Conservation (phyloP, 495 filamentous ascomycete genomes). For the Aspergillus biplanus region DNA sequence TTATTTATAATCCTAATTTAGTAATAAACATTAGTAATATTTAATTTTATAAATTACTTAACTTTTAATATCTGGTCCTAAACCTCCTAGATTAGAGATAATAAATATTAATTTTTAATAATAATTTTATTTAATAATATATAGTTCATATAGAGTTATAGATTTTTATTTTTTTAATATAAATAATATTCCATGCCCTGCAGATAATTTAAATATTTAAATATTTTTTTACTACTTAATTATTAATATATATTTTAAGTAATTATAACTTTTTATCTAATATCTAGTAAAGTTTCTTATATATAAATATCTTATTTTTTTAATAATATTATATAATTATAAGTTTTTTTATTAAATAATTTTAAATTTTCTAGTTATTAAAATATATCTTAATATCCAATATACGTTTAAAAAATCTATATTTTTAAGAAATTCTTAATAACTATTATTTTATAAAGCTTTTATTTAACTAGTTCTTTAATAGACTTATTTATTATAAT, state of each 20-base stretch:
- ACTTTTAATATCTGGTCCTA: background rate
- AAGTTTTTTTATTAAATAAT: background rate
- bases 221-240: background rate
- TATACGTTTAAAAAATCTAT: background rate
- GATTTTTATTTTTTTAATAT: background rate
- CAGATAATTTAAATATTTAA: background rate
- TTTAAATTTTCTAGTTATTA: conserved; percentile 3
- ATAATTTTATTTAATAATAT: too few relatives aligned
- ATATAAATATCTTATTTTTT: background rate
- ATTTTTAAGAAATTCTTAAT: background rate
- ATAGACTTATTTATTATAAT: too few relatives aligned
- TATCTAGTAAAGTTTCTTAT: background rate
- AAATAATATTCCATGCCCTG: background rate
- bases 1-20: background rate
- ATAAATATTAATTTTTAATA: too few relatives aligned
- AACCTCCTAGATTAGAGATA: too few relatives aligned
- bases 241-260: conserved; percentile 3
- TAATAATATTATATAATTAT: background rate
- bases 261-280: background rate
- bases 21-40: background rate
- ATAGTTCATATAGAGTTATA: too few relatives aligned
- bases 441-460: background rate
- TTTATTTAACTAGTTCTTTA: too few relatives aligned
- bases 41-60: background rate
- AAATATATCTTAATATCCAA: background rate